Evolutionary conservation across 352 stramenopile genomes (phyloP), one percentile per base, ranked within the genome.

Genomic region (Pythium aphanidermatum): DNA sequence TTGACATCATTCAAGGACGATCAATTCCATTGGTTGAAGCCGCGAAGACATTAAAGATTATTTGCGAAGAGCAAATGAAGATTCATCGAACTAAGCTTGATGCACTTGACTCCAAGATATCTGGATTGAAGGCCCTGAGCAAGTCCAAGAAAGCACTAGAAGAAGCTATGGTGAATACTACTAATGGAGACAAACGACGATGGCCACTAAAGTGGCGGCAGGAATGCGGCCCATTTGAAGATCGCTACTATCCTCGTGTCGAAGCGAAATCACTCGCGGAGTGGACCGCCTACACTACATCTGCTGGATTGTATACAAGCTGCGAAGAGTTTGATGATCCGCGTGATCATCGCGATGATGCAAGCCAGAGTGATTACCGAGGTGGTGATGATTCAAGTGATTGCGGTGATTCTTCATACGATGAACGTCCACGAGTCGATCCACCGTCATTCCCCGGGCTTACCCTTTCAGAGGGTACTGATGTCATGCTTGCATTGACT

Each of bases 191-290:
- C 14, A 74, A 74, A 53, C 55, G 60, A 26, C 71, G 60, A 16
- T 91, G 74, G 74, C 71, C 74, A 20, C 52, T 91, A 48, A 68
- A 58, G 44, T 93, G 82, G 82, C 68, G 82, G 41, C 65, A 86
- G 45, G 82, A 93, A 51, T 91, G 76, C 46, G 77, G 75, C 8
- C 61, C 63, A 14, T 82, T 83, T 25, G 75, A 86, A 37, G 74
- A 86, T 32, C 73, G 61, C 38, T 71, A 67, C 19, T 88, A 85
- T 49, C 58, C 72, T 2, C 60, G 55, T 1, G 49, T 91, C 12
- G 82, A 90, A 21, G 46, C 82, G 13, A 68, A 66, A 19, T 85
- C 82, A 7, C 42, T 93, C 7, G 55, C 80, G 3, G 82, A 90
- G 46, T 93, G 82, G 82, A 82, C 70, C 28, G 64, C 69, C n/a